A percentile compares a stretch with the other conserved stretches of the same genome.
phyloP scores from a whole-genome alignment of 495 filamentous ascomycete genomes.

The Tetracladium setigerum region DNA sequence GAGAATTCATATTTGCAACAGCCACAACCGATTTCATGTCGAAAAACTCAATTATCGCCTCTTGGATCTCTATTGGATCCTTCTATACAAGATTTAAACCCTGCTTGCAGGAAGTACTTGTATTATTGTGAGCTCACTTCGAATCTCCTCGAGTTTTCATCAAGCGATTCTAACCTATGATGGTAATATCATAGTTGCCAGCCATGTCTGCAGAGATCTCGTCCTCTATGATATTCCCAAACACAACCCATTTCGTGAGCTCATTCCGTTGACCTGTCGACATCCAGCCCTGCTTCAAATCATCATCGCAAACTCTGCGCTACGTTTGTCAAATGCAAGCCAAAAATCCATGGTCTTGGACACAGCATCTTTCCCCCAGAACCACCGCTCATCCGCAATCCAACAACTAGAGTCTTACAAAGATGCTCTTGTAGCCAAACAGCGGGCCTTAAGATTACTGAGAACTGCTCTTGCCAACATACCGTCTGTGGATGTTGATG shows the following conservation, averaged over 20 bases:
- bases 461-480: not conserved
- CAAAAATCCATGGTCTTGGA: not conserved
- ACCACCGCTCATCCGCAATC: too few relatives aligned
- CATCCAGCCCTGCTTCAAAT: not conserved
- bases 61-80: not conserved
- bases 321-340: not conserved
- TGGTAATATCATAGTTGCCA: not conserved
- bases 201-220: constrained; percentile 1
- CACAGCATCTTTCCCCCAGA: too few relatives aligned
- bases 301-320: not conserved
- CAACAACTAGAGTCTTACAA: too few relatives aligned
- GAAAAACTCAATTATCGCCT: not conserved
- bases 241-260: not conserved
- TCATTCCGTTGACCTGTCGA: not conserved
- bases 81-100: not conserved
- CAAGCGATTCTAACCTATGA: not conserved
- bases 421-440: too few relatives aligned
- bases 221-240: not conserved
- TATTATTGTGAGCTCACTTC: not conserved
- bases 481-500: not conserved
- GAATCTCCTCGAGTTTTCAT: not conserved
- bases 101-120: not conserved
- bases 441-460: too few relatives aligned
- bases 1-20: too few relatives aligned
- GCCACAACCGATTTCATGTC: too few relatives aligned